These are phyloP conservation scores for Neurospora tetrasperma DNA, from an alignment of 495 filamentous ascomycete species.

Conservation along the genomic window DNA sequence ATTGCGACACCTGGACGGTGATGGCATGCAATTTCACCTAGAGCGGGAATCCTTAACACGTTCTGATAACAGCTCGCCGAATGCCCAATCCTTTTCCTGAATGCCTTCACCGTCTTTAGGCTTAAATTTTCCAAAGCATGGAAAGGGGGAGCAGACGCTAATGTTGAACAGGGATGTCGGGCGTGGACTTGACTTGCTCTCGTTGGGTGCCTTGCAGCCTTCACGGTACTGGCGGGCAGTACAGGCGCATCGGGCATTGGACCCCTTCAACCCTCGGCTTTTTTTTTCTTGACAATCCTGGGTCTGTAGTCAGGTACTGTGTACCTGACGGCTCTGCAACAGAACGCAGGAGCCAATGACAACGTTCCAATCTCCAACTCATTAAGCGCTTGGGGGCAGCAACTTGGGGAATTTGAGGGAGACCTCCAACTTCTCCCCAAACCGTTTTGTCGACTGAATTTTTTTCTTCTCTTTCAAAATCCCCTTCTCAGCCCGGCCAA, in stretches of 20 bases:
- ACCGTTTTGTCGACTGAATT: not conserved
- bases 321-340: not conserved
- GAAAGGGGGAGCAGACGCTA: not conserved
- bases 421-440: not conserved
- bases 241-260: not conserved
- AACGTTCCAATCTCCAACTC: not conserved
- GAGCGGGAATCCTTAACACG: not conserved
- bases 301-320: too few species aligned
- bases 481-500: not conserved
- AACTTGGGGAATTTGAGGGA: not conserved
- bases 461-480: not conserved
- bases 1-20: not conserved
- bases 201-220: not conserved
- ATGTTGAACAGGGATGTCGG: not conserved
- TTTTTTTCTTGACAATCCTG: too few species aligned
- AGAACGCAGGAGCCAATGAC: not conserved
- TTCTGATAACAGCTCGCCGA: not conserved
- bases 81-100: not conserved
- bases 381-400: not conserved
- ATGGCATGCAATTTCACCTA: not conserved
- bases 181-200: not conserved
- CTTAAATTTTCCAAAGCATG: not conserved
- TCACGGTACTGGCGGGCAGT: not conserved
- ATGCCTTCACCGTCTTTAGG: not conserved
- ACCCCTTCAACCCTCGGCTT: not conserved